Percentiles rank a stretch among this genome's conserved stretches.
Evolutionary conservation across 768 basidiomycete species (phyloP).

Genomic region (Crepidotus variabilis): DNA sequence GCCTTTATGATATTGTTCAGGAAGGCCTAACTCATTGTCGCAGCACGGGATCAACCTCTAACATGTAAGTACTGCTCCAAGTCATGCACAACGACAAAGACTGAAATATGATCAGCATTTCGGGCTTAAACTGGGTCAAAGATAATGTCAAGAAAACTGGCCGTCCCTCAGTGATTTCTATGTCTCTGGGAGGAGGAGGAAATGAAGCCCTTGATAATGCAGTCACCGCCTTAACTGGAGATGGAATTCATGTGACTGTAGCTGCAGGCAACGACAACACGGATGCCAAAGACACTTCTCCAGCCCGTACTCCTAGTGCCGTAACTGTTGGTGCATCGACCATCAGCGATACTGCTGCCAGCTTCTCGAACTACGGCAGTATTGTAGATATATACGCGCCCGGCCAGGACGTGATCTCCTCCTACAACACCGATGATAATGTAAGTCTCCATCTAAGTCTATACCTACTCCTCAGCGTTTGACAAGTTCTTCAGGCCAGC

Average conservation of each 20-base stretch:
- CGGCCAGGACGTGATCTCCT: conserved; percentile 1
- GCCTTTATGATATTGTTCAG: not conserved
- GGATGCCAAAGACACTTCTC: conserved; percentile 23
- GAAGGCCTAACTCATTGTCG: not conserved
- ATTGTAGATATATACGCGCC: conserved; percentile 4
- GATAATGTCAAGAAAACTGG: conserved; percentile 3
- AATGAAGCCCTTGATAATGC: conserved; percentile 15
- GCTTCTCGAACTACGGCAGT: conserved; percentile 3
- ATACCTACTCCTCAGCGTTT: not conserved
- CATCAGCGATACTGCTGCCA: not conserved
- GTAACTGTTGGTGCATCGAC: conserved; percentile 1
- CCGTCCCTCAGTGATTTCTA: conserved; percentile 16
- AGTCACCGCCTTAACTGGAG: conserved; percentile 17
- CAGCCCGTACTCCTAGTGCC: conserved; percentile 20
- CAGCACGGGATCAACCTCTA: conserved; percentile 7
- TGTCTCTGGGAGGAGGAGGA: conserved; percentile 18
- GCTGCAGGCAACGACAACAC: conserved; percentile 25
- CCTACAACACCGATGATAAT: not conserved
- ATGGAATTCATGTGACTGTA: conserved; percentile 21
- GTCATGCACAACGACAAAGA: not conserved
- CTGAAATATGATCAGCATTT: not conserved
- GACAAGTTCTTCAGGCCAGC: not conserved
- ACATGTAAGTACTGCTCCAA: conserved; percentile 12
- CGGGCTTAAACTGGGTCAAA: conserved; percentile 14
- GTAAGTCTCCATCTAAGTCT: not conserved